phyloP scores from a whole-genome alignment of 495 filamentous ascomycete species.

The Penicillium macrosclerotiorum region DNA sequence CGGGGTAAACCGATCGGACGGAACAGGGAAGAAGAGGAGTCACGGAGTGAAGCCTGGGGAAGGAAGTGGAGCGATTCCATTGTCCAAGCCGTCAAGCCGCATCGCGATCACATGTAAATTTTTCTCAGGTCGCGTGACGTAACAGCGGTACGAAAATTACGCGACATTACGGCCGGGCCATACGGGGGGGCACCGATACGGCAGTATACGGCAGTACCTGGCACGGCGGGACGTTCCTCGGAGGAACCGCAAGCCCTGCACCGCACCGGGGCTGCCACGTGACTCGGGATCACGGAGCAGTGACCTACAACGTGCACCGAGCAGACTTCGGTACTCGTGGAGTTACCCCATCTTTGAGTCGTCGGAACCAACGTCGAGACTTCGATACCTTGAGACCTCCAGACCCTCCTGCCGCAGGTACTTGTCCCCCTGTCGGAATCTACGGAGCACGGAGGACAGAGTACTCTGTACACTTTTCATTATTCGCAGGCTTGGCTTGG shows the following conservation, averaged over 20 bases:
- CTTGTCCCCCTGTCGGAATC: too few relatives aligned
- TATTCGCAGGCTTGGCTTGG: too few relatives aligned
- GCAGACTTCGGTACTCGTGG: conserved; percentile 2
- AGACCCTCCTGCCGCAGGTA: too few relatives aligned
- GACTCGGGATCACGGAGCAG: not conserved
- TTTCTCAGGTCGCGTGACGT: conserved; percentile 39
- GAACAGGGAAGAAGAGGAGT: conserved; percentile 7
- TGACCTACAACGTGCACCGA: not conserved
- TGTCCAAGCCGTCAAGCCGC: not conserved
- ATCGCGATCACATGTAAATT: conserved; percentile 44
- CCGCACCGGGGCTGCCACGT: too few relatives aligned
- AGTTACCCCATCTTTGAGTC: not conserved
- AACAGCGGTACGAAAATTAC: conserved; percentile 35
- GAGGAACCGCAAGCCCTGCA: conserved; percentile 12
- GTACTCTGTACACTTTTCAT: not conserved
- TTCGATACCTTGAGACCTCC: too few relatives aligned
- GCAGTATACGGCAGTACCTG: not conserved
- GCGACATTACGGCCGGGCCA: conserved; percentile 8
- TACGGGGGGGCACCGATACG: not conserved
- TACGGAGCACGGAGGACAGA: too few relatives aligned
- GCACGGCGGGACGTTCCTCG: too few relatives aligned
- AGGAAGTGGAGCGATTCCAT: conserved; percentile 17
- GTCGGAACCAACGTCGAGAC: too few relatives aligned
- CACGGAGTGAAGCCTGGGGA: conserved; percentile 26
- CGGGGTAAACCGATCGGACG: too few relatives aligned